phyloP scores from a whole-genome alignment of 768 basidiomycete species.

The Pleurotus eryngii region DNA sequence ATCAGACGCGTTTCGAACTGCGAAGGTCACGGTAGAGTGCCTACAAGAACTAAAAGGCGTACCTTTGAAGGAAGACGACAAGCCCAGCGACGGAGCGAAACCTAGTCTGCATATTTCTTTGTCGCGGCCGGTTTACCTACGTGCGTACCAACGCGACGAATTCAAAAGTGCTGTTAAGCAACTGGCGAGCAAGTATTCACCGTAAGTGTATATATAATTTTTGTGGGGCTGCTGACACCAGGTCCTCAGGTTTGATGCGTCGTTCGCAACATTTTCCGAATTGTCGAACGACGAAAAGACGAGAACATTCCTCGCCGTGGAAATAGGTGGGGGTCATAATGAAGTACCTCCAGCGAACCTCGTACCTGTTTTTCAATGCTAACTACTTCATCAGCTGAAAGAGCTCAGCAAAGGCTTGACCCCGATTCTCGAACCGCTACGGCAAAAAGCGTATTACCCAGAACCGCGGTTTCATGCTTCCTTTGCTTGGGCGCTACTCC shows the following conservation, averaged over 20 bases:
- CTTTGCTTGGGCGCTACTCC: conserved; percentile 81
- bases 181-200: conserved; percentile 40
- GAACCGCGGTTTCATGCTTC: conserved; percentile 86
- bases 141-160: conserved; percentile 75
- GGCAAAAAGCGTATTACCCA: conserved; percentile 77
- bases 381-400: conserved; percentile 45
- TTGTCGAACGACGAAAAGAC: conserved; percentile 79
- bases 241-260: conserved; percentile 58
- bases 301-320: conserved; percentile 75
- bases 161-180: conserved; percentile 59
- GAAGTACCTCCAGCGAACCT: conserved; percentile 44
- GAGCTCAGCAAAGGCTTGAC: conserved; percentile 52
- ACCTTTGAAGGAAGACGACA: conserved; percentile 19
- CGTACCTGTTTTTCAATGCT: background rate
- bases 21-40: conserved; percentile 42
- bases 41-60: conserved; percentile 36
- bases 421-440: conserved; percentile 54
- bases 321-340: conserved; percentile 80
- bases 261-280: conserved; percentile 69
- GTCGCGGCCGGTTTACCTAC: conserved; percentile 76
- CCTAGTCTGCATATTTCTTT: conserved; percentile 80
- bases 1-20: conserved; percentile 38
- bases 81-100: conserved; percentile 14
- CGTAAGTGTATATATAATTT: conserved; percentile 35
- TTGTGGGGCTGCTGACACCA: background rate